Conservation (phyloP, 495 filamentous ascomycete genomes). For the Neurospora tetrasperma region DNA sequence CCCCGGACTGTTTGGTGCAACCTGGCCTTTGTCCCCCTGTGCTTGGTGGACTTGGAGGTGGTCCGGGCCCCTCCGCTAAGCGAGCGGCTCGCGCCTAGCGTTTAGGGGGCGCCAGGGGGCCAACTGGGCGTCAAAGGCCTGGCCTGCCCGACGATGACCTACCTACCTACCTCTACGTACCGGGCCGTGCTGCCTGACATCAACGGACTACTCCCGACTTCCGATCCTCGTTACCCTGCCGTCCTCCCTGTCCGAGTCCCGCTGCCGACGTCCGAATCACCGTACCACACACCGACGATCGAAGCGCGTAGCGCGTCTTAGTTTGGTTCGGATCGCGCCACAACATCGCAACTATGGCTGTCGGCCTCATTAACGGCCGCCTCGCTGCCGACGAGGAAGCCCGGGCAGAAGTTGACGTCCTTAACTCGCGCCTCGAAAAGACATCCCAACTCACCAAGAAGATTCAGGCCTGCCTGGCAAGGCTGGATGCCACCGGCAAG, state of each 20-base stretch:
- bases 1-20: not conserved
- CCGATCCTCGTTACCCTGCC: not conserved
- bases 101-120: not conserved
- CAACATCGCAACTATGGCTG: conserved; percentile 27
- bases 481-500: conserved; percentile 77
- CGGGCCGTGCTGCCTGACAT: not conserved
- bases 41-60: not conserved
- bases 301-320: not conserved
- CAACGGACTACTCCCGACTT: not conserved
- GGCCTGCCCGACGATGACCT: not conserved
- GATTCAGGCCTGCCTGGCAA: conserved; percentile 76
- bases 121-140: not conserved
- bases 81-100: not conserved
- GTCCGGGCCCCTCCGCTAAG: not conserved
- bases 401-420: conserved; percentile 55
- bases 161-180: not conserved
- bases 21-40: not conserved
- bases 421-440: conserved; percentile 54
- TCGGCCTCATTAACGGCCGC: conserved; percentile 35
- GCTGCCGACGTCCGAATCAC: not conserved
- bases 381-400: conserved; percentile 51
- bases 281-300: not conserved
- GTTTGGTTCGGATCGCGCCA: not conserved
- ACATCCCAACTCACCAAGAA: conserved; percentile 75
- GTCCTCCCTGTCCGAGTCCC: not conserved